These are phyloP conservation scores for bread wheat (Triticum aestivum) DNA, from an alignment of 176 grass and related monocot genomes.

Conservation along the genomic window IWGSC_CS_RefSeq_v2.1 NC_057798.1:192820575-192821074, in stretches of 20 bases:
- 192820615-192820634: not conserved
- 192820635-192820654: not conserved
- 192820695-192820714: not conserved
- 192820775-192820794: not conserved
- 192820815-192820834: slow-evolving; percentile 16
- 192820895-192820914: not conserved
- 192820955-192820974: no score
- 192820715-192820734: slow-evolving; percentile 3
- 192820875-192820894: slow-evolving; percentile 26
- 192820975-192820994: no score
- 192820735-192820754: not conserved
- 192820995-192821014: no score
- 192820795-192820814: slow-evolving; percentile 21
- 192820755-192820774: slow-evolving; percentile 5
- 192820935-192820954: not conserved
- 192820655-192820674: slow-evolving; percentile 1
- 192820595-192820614: not conserved
- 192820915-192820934: not conserved
- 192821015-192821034: no score
- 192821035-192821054: no score
- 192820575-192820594: not conserved
- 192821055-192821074: no score
- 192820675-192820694: not conserved
- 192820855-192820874: slow-evolving; percentile 20
- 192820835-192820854: not conserved